Conservation (phyloP, 2,329 filamentous ascomycete species). For the Sordariomycetes sp. region DNA sequence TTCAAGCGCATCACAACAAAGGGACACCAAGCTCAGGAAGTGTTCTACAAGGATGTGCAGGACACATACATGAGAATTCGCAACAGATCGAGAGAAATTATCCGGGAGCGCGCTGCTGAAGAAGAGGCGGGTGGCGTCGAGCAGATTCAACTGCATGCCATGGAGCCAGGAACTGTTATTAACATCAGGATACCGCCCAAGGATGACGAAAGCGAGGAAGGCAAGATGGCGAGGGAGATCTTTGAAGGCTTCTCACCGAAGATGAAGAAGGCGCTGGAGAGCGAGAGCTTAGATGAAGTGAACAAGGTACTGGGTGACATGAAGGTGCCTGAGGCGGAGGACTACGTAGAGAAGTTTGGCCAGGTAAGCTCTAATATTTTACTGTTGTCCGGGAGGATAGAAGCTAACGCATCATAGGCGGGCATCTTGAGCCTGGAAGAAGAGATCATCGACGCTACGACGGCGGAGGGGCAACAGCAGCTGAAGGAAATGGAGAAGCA, state of each 20-base stretch:
- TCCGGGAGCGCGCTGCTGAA: constrained; percentile 41
- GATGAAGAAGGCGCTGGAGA: constrained; percentile 73
- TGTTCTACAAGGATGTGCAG: constrained; percentile 90
- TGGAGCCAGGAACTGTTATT: constrained; percentile 87
- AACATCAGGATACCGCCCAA: constrained; percentile 73
- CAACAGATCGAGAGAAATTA: constrained; percentile 64
- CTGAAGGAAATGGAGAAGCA: constrained; percentile 64
- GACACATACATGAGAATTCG: constrained; percentile 79
- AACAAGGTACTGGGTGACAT: constrained; percentile 65
- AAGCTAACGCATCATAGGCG: constrained; percentile 35
- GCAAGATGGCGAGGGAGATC: constrained; percentile 57
- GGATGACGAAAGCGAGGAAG: constrained; percentile 56
- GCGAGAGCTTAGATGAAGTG: constrained; percentile 66
- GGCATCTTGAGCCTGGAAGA: constrained; percentile 87
- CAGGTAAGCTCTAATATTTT: constrained; percentile 47
- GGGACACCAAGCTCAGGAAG: constrained; percentile 79
- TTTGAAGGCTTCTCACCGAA: constrained; percentile 80
- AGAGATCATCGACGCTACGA: constrained; percentile 91
- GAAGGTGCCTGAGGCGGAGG: constrained; percentile 81
- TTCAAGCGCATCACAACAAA: constrained; percentile 91
- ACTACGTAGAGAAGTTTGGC: constrained; percentile 70
- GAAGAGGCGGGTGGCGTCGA: constrained; percentile 55
- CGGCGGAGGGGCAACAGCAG: constrained; percentile 71
- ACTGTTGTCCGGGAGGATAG: background rate
- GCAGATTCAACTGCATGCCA: constrained; percentile 94